Base-by-base conservation (phyloP, 306 rosid genomes). In the Gillenia trifoliata region DNA sequence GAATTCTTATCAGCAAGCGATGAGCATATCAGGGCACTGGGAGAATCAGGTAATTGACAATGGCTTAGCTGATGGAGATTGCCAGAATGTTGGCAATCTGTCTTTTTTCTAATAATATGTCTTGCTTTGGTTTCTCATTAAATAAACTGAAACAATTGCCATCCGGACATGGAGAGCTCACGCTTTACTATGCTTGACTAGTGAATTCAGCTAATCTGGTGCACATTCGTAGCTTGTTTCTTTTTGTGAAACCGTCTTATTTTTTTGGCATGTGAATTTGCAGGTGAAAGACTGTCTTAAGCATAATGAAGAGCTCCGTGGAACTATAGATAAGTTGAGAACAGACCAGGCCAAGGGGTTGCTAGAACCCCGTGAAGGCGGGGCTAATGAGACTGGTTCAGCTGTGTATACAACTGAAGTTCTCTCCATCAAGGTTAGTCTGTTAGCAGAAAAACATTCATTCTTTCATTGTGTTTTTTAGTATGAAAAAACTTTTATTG, bases 201-300 rank as follows among this genome's bases (percentile, higher is more conserved):
- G 29, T 5, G 9, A 28, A 11, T 29, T 25, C 20, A 69, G 15
- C 4, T 70, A 54, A n/a, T 54, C 50, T 22, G 34, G 25, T 61
- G 47, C 11, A 61, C 28, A 9, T 12, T 47, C 25, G 11, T 5
- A 2, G 3, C 38, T 34, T 34, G 29, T 31, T 26, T 75, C n/a
- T 64, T 50, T 66, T 68, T 34, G 16, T 41, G 13, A 25, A 6
- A 9, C 36, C 36, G 62, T 71, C 43, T 54, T 72, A 68, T 26
- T 23, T 23, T 71, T 68, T n/a, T 47, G 28, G 67, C 71, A 9
- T 73, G 77, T 65, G 68, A 70, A 78, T 80, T 77, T 78, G 71
- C 79, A 91, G 98, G 94, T 93, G 83, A 90, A 88, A 80, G 93
- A 90, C 71, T 91, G 98, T 82, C 93, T 91, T 55, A 87, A 91